Evolutionary conservation across 1,284 basidiomycete species (phyloP), one percentile per base, ranked within the genome.

Genomic region (Irpex sp.): DNA sequence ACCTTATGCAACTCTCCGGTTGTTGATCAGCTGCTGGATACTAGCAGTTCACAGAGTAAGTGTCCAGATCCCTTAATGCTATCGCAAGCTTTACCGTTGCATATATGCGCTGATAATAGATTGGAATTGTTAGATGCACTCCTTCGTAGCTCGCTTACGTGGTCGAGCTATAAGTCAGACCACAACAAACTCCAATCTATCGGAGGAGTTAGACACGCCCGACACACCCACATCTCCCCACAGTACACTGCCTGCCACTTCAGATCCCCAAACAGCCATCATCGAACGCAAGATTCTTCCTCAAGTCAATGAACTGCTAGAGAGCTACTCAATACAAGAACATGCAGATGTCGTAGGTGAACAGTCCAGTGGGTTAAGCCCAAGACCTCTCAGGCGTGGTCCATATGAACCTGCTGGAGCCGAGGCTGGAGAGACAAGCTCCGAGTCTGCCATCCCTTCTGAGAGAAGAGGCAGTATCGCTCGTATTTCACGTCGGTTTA

Each of bases 121-220:
- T 4, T 47, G 44, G 17, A 2, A 47, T 47, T 17, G 5, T 13
- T 9, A 19, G 26, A 77, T 81, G 73, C 69, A 71, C 36, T 76
- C 77, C 13, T 66, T 81, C 26, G 65, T 81, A 47, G 69, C 74
- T 19, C 78, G 78, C 38, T 66, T 82, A 19, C 75, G 79, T 11
- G 72, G 66, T 54, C 68, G 74, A 44, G 73, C 68, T 37, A 67
- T 70, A 64, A 76, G 73, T 64, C 76, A 72, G 51, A 65, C 71
- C 36, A 69, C 74, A 21, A 63, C 64, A 7, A 55, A 52, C 8
- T 70, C 70, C 1, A 55, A 67, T 5, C 70, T 64, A 34, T 62
- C 68, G 1, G 67, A 58, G 19, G 62, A 62, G 21, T 17, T 57
- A 7, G 15, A 61, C 48, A 62, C 51, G 11, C 59, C 49, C 5